phyloP scores from a whole-genome alignment of 164 flowering plant genomes.

The Platanus orientalis region DNA sequence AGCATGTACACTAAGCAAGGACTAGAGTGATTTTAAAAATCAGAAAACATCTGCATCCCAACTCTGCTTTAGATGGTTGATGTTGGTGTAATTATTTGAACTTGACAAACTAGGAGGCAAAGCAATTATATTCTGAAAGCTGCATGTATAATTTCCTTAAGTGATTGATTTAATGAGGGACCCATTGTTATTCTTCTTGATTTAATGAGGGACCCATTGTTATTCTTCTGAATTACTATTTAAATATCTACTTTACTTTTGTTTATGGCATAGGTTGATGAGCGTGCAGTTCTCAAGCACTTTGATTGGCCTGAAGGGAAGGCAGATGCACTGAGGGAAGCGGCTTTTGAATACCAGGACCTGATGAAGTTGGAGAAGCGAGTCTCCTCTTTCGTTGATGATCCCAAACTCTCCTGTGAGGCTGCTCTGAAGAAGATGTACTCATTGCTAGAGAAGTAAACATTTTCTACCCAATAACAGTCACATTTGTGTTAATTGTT shows the following conservation, averaged over 20 bases:
- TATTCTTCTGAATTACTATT: neutral
- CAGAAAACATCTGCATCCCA: too few species aligned
- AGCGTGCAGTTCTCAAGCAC: conserved; percentile 96
- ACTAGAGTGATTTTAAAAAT: neutral
- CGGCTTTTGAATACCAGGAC: conserved; percentile 93
- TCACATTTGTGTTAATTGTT: too few species aligned
- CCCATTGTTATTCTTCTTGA: neutral
- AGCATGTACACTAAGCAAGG: neutral
- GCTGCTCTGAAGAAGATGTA: conserved; percentile 95
- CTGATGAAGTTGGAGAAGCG: conserved; percentile 71
- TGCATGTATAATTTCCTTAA: neutral
- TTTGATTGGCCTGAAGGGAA: conserved; percentile 99
- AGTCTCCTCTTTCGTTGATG: conserved; percentile 72
- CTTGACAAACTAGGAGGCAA: neutral
- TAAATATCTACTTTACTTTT: neutral
- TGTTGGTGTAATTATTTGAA: neutral
- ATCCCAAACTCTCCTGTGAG: conserved; percentile 80
- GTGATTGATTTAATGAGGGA: neutral
- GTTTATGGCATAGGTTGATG: conserved; percentile 62
- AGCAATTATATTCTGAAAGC: neutral
- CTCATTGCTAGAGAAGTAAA: conserved; percentile 91
- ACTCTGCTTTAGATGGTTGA: neutral
- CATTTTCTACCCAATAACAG: conserved; percentile 6
- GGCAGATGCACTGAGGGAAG: conserved; percentile 97
- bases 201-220: neutral